Percentiles rank a stretch among this genome's conserved stretches.
Conservation (phyloP, 306 rosid species). For the Castanea mollissima region DNA sequence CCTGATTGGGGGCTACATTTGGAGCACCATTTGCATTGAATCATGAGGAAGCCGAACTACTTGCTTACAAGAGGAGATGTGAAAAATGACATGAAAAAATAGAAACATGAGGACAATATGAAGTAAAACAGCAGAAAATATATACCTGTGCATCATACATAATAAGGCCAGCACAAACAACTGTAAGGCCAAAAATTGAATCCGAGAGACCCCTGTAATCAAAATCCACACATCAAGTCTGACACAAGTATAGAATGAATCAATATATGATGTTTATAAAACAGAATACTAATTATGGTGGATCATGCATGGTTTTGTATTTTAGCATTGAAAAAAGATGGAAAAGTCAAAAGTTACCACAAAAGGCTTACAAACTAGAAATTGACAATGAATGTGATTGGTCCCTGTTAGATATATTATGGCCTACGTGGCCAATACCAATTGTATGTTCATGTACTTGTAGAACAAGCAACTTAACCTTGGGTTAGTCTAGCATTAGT, state of each 20-base stretch:
- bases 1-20: not conserved
- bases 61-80: not conserved
- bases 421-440: too few relatives aligned
- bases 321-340: too few relatives aligned
- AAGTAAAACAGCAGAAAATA: conserved; percentile 10
- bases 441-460: too few relatives aligned
- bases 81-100: not conserved
- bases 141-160: conserved; percentile 98
- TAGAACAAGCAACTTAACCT: too few relatives aligned
- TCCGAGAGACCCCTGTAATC: conserved; percentile 76
- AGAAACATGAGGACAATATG: not conserved
- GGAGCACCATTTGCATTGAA: not conserved
- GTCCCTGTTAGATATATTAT: too few relatives aligned
- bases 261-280: too few relatives aligned
- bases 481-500: too few relatives aligned
- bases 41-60: not conserved
- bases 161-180: conserved; percentile 85
- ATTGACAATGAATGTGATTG: too few relatives aligned
- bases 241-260: not conserved
- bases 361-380: too few relatives aligned
- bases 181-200: conserved; percentile 74
- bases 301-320: too few relatives aligned
- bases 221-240: not conserved
- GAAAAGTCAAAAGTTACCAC: too few relatives aligned
- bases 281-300: too few relatives aligned